These are phyloP conservation scores for Yamadazyma phyllophila DNA, from an alignment of 805 yeast genomes.

Conservation along the genomic window DNA sequence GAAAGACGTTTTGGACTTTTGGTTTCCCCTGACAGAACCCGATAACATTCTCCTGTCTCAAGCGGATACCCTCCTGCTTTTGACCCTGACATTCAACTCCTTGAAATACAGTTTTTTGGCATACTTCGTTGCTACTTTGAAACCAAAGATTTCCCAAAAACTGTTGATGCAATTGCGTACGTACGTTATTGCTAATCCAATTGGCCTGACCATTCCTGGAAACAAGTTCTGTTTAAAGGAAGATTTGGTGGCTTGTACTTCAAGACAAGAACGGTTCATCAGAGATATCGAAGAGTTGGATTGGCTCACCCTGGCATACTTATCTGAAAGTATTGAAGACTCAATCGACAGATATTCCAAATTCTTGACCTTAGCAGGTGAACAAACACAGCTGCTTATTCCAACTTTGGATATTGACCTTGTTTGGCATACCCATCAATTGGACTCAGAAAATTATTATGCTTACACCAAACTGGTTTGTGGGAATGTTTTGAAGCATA, in stretches of 20 bases:
- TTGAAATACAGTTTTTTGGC: slow-evolving; percentile 1
- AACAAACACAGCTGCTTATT: slow-evolving; percentile 10
- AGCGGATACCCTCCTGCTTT: neutral
- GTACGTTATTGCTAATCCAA: slow-evolving; percentile 7
- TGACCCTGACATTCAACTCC: neutral
- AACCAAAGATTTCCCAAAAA: neutral
- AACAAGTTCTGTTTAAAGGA: slow-evolving; percentile 12
- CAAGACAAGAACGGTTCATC: slow-evolving; percentile 23
- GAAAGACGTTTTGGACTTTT: slow-evolving; percentile 7
- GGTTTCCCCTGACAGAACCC: neutral
- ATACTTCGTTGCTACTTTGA: neutral
- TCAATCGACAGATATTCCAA: slow-evolving; percentile 18
- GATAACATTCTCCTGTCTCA: neutral
- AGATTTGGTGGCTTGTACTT: slow-evolving; percentile 25
- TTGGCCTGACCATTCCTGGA: slow-evolving; percentile 3
- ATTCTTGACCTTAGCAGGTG: slow-evolving; percentile 14
- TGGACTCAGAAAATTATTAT: slow-evolving; percentile 11
- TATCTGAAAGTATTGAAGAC: slow-evolving; percentile 14
- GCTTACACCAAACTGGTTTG: slow-evolving; percentile 1
- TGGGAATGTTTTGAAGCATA: slow-evolving; percentile 16
- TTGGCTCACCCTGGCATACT: slow-evolving; percentile 17
- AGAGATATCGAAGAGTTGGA: slow-evolving; percentile 19
- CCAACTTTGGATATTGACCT: slow-evolving; percentile 29
- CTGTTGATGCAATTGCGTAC: slow-evolving; percentile 3
- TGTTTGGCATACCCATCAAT: slow-evolving; percentile 28